Conservation (phyloP, 1,139 yeast species). For the Meyerozyma guilliermondii region DNA sequence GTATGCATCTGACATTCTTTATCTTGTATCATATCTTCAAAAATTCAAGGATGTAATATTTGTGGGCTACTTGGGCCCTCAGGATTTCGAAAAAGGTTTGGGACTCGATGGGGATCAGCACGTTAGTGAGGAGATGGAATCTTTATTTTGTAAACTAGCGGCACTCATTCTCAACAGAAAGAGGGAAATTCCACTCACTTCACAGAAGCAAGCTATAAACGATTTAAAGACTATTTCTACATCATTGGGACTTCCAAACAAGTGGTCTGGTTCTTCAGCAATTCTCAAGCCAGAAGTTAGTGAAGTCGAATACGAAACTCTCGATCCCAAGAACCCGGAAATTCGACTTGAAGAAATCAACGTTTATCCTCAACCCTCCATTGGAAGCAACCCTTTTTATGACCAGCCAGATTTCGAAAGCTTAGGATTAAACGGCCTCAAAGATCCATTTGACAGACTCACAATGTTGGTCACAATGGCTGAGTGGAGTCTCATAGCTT, state of each 20-base stretch:
- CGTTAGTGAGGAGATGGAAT: slow-evolving; percentile 20
- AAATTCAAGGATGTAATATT: slow-evolving; percentile 33
- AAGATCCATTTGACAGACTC: slow-evolving; percentile 40
- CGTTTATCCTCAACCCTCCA: slow-evolving; percentile 11
- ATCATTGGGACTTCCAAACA: slow-evolving; percentile 17
- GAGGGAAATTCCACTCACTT: slow-evolving; percentile 21
- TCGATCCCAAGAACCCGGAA: slow-evolving; percentile 38
- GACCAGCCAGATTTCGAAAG: slow-evolving; percentile 34
- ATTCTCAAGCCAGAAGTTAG: slow-evolving; percentile 11
- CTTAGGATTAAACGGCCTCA: slow-evolving; percentile 40
- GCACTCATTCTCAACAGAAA: slow-evolving; percentile 39
- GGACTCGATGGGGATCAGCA: slow-evolving; percentile 16
- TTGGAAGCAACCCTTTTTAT: slow-evolving; percentile 27
- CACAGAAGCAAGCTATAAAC: slow-evolving; percentile 29
- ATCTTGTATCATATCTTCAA: slow-evolving; percentile 37
- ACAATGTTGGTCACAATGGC: slow-evolving; percentile 40
- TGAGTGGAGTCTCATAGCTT: slow-evolving; percentile 45
- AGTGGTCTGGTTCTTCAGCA: slow-evolving; percentile 10
- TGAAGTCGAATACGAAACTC: slow-evolving; percentile 12
- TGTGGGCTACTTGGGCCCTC: slow-evolving; percentile 36
- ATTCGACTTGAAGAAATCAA: slow-evolving; percentile 22
- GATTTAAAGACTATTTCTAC: slow-evolving; percentile 34
- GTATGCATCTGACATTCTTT: slow-evolving; percentile 42
- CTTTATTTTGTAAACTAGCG: slow-evolving; percentile 30
- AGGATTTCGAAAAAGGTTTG: slow-evolving; percentile 47